A percentile compares a stretch with the other conserved stretches of the same genome.
These are phyloP conservation scores for Mycena pura DNA, from an alignment of 768 basidiomycete genomes.

Conservation along the genomic window DNA sequence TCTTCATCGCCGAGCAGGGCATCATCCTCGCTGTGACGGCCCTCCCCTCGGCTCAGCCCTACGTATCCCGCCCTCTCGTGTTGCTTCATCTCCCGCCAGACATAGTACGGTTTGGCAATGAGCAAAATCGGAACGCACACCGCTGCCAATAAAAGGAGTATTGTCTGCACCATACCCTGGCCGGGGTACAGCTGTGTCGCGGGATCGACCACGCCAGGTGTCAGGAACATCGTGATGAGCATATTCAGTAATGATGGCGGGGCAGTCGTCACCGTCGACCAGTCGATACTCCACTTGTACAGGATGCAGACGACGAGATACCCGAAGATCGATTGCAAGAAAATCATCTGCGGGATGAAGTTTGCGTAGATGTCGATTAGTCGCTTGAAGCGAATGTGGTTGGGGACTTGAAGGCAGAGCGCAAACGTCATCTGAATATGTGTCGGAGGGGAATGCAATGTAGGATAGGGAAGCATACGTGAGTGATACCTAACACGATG, in stretches of 20 bases:
- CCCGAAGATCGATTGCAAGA: constrained; percentile 97
- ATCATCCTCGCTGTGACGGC: constrained; percentile 64
- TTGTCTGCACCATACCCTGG: constrained; percentile 82
- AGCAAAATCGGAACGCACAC: constrained; percentile 97
- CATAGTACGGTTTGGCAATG: constrained; percentile 88
- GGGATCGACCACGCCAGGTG: constrained; percentile 80
- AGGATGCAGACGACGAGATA: constrained; percentile 93
- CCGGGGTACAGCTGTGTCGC: constrained; percentile 81
- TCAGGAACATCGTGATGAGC: constrained; percentile 96
- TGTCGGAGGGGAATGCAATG: constrained; percentile 14
- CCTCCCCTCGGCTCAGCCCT: constrained; percentile 65
- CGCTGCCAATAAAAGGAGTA: constrained; percentile 77
- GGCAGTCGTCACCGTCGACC: constrained; percentile 68
- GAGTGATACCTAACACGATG: constrained; percentile 93
- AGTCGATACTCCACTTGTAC: constrained; percentile 97
- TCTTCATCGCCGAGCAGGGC: constrained; percentile 81
- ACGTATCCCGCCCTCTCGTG: constrained; percentile 87
- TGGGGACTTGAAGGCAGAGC: constrained; percentile 93
- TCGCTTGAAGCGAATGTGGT: constrained; percentile 93
- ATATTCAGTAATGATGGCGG: constrained; percentile 95
- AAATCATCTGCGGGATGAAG: constrained; percentile 96
- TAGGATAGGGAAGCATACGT: constrained; percentile 57
- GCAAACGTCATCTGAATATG: constrained; percentile 93
- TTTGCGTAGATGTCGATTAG: constrained; percentile 88
- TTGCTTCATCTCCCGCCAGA: constrained; percentile 88